These are phyloP conservation scores for Neotropicomus parvogracilis DNA, from an alignment of 1,284 basidiomycete genomes.

Conservation along the genomic window DNA sequence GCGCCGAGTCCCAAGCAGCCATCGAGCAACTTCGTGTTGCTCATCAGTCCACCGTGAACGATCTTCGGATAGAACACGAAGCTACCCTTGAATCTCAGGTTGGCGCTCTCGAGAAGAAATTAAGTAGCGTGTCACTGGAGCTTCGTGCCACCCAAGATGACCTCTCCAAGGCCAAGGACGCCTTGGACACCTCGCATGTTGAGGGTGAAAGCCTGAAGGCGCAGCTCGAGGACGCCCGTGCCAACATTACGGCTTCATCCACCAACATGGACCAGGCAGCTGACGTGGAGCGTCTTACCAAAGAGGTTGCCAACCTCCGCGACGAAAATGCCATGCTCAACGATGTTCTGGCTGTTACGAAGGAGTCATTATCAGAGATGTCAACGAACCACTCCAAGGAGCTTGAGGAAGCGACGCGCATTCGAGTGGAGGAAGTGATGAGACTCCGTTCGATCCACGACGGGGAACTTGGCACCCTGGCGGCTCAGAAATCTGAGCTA, in stretches of 20 bases:
- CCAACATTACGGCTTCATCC: conserved; percentile 37
- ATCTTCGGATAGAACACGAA: conserved; percentile 60
- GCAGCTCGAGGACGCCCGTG: conserved; percentile 62
- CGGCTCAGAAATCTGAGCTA: conserved; percentile 57
- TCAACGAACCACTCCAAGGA: conserved; percentile 65
- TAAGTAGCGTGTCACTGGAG: conserved; percentile 59
- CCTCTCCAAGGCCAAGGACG: conserved; percentile 66
- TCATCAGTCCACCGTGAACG: conserved; percentile 57
- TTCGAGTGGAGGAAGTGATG: conserved; percentile 64
- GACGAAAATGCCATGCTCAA: conserved; percentile 40
- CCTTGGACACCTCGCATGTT: conserved; percentile 46
- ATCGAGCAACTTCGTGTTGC: conserved; percentile 64
- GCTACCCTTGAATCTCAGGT: conserved; percentile 54
- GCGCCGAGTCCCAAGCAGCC: conserved; percentile 59
- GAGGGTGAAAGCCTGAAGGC: conserved; percentile 54
- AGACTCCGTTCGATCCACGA: conserved; percentile 57
- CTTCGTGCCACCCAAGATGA: conserved; percentile 81
- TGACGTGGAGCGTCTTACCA: conserved; percentile 52
- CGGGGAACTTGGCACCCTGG: conserved; percentile 51
- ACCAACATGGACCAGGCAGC: conserved; percentile 48
- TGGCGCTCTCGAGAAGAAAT: conserved; percentile 59
- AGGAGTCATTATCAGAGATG: conserved; percentile 66
- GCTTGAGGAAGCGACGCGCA: conserved; percentile 65
- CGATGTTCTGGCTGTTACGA: conserved; percentile 66
- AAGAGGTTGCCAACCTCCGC: conserved; percentile 53